Evolutionary conservation across 2,329 filamentous ascomycete genomes (phyloP), one percentile per base, ranked within the genome.

Genomic region (Fusarium sp.): DNA sequence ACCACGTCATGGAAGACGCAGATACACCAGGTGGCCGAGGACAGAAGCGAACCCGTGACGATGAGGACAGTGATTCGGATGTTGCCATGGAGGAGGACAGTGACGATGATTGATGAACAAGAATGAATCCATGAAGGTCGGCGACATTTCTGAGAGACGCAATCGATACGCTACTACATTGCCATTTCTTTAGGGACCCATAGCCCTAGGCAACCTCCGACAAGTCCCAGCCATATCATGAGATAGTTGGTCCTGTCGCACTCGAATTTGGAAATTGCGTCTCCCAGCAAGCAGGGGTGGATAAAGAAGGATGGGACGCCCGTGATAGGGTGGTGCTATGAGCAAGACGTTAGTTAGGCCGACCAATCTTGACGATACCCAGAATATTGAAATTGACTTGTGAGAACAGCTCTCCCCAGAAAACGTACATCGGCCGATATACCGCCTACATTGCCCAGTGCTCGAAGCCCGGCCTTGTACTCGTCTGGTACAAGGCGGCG

Each of bases 201-300:
- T 74, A 98, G 86, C 65, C 94, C 93, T 45, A 98, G 92, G 75
- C 90, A 92, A 58, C 90, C 90, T 67, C 95, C 96, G 50, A 97
- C 90, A 66, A 97, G 85, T n/a, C 95, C 95, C 71, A 98, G 87
- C 95, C 96, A 98, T 63, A 94, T 84, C 83, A 94, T 89, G 79
- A 98, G 87, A 85, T 98, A 98, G 77, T 91, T 87, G 78, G 91
- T 83, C 80, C 87, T 85, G 80, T 86, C 82, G 77, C 89, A 91
- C 76, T 88, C 84, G 78, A 94, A 91, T 58, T 85, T 86, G 75
- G 86, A 86, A 88, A 98, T 93, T 59, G 93, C 93, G 74, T 96
- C 92, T 63, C 93, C 93, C 14, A 96, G 93, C 81, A 94, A 90
- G 83, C 96, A 98, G 30, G 96, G 96, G 84, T 99, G 96, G 77